Conservation (phyloP, 2,329 filamentous ascomycete species). For the Fusarium keratoplasticum region DNA sequence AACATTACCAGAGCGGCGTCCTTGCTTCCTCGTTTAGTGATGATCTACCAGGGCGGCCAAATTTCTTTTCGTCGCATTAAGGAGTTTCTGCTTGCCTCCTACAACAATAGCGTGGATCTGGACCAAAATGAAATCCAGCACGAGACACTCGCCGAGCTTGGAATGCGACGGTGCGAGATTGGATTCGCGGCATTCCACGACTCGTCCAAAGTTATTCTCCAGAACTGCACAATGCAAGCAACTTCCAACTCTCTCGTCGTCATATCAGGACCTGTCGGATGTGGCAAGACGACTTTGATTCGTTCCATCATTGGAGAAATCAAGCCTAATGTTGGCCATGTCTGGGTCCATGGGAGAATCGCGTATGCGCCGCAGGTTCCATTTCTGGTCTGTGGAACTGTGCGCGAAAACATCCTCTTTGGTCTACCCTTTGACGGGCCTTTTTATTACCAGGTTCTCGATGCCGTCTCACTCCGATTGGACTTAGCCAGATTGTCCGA, state of each 20-base stretch:
- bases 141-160: background rate
- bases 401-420: background rate
- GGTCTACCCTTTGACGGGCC: background rate
- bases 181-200: background rate
- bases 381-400: background rate
- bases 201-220: background rate
- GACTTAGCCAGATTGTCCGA: background rate
- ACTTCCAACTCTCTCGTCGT: background rate
- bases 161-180: background rate
- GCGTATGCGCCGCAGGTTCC: background rate
- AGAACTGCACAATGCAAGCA: background rate
- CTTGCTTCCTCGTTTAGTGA: background rate
- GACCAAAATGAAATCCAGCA: background rate
- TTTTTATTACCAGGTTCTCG: background rate
- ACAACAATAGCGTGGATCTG: background rate
- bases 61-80: background rate
- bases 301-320: background rate
- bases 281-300: background rate
- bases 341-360: background rate
- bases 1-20: background rate
- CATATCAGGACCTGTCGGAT: background rate
- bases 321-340: background rate
- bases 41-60: background rate
- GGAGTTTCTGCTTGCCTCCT: background rate
- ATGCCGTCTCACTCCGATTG: background rate